These are phyloP conservation scores for Scutellaria minor DNA, from an alignment of 257 asterid species.

Conservation along the genomic window DNA sequence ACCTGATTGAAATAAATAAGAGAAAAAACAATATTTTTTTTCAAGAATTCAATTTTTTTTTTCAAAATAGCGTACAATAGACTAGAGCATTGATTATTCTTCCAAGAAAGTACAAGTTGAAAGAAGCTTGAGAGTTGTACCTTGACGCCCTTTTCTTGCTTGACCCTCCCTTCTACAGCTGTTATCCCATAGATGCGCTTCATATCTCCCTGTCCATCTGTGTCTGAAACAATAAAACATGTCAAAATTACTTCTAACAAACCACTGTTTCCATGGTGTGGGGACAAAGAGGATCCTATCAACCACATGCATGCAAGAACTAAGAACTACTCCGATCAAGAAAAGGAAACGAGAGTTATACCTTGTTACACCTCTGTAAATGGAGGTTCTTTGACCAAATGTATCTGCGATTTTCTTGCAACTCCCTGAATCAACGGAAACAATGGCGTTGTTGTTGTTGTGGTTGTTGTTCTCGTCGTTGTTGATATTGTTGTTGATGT, in stretches of 20 bases:
- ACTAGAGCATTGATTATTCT: constrained; percentile 29
- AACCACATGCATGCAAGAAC: constrained; percentile 21
- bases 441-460: constrained; percentile 45
- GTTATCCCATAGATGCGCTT: constrained; percentile 99
- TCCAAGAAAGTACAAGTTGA: constrained; percentile 30
- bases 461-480: constrained; percentile 18
- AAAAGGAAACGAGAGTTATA: constrained; percentile 16
- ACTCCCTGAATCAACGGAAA: constrained; percentile 54
- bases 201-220: constrained; percentile 99
- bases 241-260: not conserved
- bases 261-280: too few relatives aligned
- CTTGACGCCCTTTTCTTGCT: constrained; percentile 99
- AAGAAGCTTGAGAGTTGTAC: constrained; percentile 46
- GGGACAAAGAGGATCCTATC: too few relatives aligned
- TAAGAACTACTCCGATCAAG: not conserved
- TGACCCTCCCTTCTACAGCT: constrained; percentile 99
- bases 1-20: constrained; percentile 28
- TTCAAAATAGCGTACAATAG: not conserved
- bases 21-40: too few relatives aligned
- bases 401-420: constrained; percentile 76
- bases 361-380: constrained; percentile 98
- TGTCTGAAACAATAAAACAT: constrained; percentile 54
- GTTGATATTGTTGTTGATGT: constrained; percentile 23
- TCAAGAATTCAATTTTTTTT: not conserved
- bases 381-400: constrained; percentile 89